Evolutionary conservation across 2,329 filamentous ascomycete genomes (phyloP), one percentile per base, ranked within the genome.

Genomic region (Aspergillus luchuensis): DNA sequence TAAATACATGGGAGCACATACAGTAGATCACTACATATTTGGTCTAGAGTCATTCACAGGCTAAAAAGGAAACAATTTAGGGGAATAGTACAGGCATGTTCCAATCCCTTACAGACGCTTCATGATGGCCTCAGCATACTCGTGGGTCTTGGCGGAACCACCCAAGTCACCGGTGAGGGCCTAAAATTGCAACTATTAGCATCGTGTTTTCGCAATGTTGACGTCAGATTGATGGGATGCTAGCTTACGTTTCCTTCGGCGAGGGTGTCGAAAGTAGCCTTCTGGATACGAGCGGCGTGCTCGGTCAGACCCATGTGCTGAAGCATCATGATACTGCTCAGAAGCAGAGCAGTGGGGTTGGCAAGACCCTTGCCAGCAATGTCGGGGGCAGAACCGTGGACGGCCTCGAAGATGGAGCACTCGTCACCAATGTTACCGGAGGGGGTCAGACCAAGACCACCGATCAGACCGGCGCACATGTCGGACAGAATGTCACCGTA

Each of bases 401-500:
- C 95, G 73, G 95, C 95, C 85, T 99, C 95, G 84, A 99, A 99
- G 84, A 98, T 97, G 78, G 92, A 97, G 89, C 92, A 98, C 85
- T 97, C 91, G 81, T 97, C 92, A 80, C 92, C 95, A 76, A 97
- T 98, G 87, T 99, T 99, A 75, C 94, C 95, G 41, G 94, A 98
- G 67, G 95, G 95, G 41, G 95, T 97, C 56, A 99, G 88, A 78
- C 95, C 95, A 67, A 99, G 90, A 81, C 95, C 95, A 78, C 95
- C 95, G 74, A 99, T 98, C 71, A 99, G 86, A 83, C 95, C 95
- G 73, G 95, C 95, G 84, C 95, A 98, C 92, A 98, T 97, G 80
- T 99, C 95, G 75, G 94, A 98, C 69, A 99, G 87, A 85, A 99
- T 99, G 82, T 98, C 95, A 80, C 95, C 95, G 85, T 98, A 99